Evolutionary conservation across 1,284 basidiomycete genomes (phyloP).

Genomic region (Tilletia indica): DNA sequence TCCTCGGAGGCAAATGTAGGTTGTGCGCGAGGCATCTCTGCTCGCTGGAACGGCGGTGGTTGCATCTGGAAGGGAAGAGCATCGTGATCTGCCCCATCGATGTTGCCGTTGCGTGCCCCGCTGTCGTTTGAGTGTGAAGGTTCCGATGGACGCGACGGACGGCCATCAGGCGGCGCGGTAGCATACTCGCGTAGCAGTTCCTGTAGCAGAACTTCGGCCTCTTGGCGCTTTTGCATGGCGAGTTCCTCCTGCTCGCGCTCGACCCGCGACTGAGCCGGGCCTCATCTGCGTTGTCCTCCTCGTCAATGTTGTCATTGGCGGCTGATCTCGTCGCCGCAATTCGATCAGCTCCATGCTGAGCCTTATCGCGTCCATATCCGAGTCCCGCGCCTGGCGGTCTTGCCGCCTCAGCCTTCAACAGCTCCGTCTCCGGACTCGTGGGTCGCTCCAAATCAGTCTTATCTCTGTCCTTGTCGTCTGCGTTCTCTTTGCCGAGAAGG

Average conservation of each 20-base stretch:
- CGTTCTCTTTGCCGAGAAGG: neutral
- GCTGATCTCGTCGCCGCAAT: neutral
- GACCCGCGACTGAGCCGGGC: neutral
- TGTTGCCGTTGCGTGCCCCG: no score
- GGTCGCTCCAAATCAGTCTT: neutral
- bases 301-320: neutral
- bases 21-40: no score
- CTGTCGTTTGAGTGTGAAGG: no score
- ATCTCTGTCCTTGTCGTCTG: neutral
- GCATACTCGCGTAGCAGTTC: conserved; percentile 12
- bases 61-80: no score
- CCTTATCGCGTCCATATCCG: conserved; percentile 1
- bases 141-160: neutral
- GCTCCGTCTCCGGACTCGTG: neutral
- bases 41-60: no score
- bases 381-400: neutral
- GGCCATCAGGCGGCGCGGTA: neutral
- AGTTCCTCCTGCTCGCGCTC: conserved; percentile 12
- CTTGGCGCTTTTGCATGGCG: neutral
- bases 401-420: neutral
- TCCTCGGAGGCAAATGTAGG: no score
- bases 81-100: no score
- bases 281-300: conserved; percentile 6
- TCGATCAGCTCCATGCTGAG: neutral
- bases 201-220: conserved; percentile 1